phyloP scores from a whole-genome alignment of 805 yeast genomes.

The Lachancea kluyveri region DNA sequence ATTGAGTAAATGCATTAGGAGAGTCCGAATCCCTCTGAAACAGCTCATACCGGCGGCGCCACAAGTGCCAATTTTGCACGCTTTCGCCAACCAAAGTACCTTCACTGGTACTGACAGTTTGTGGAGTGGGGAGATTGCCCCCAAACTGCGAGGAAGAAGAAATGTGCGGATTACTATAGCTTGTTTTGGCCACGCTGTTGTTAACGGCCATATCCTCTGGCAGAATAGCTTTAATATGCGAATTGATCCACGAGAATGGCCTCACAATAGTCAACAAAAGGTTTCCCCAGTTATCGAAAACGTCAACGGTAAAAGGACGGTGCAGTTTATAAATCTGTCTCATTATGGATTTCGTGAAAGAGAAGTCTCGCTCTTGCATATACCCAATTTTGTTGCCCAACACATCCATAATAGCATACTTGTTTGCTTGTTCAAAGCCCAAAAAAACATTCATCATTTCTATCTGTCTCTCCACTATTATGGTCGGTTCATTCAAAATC shows the following conservation, averaged over 20 bases:
- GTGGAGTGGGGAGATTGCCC: conserved; percentile 13
- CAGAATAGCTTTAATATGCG: conserved; percentile 68
- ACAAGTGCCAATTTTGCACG: conserved; percentile 89
- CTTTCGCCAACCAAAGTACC: conserved; percentile 69
- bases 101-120: conserved; percentile 32
- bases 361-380: conserved; percentile 76
- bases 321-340: conserved; percentile 81
- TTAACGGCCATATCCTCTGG: conserved; percentile 39
- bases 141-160: conserved; percentile 6
- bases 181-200: background rate
- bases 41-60: conserved; percentile 85
- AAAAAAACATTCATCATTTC: conserved; percentile 82
- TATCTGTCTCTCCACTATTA: conserved; percentile 81
- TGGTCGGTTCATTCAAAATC: conserved; percentile 69
- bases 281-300: conserved; percentile 59
- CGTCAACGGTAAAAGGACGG: conserved; percentile 76
- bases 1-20: conserved; percentile 50
- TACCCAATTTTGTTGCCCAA: conserved; percentile 71
- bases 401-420: conserved; percentile 66
- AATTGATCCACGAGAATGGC: conserved; percentile 83
- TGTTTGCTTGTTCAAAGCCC: conserved; percentile 90
- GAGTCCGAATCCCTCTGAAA: conserved; percentile 43
- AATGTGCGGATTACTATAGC: background rate
- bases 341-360: conserved; percentile 60
- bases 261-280: conserved; percentile 61